Percentiles rank a stretch among this genome's conserved stretches.
Evolutionary conservation across 2,329 filamentous ascomycete species (phyloP).

Genomic region (Volutella citrinella): DNA sequence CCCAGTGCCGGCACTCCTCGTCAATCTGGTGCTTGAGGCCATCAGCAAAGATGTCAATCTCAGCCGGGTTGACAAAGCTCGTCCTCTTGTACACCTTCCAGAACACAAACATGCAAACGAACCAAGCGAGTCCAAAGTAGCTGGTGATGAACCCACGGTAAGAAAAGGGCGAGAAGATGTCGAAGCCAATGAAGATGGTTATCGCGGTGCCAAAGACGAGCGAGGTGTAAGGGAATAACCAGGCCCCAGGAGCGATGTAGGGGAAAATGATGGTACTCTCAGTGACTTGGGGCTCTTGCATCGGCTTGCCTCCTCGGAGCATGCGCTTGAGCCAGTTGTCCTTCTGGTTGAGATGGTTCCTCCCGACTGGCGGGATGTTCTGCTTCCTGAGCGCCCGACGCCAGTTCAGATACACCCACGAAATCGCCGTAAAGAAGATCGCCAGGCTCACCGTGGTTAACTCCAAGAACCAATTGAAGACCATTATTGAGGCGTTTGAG

Average conservation of each 20-base stretch:
- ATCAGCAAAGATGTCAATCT: too few species aligned
- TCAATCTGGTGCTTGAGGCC: too few species aligned
- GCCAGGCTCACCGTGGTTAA: slow-evolving; percentile 6
- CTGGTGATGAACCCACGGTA: slow-evolving; percentile 6
- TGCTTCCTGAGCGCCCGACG: too few species aligned
- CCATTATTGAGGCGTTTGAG: slow-evolving; percentile 5
- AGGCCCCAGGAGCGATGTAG: slow-evolving; percentile 6
- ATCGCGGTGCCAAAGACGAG: slow-evolving; percentile 3
- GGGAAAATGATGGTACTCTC: slow-evolving; percentile 6
- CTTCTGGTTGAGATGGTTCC: too few species aligned
- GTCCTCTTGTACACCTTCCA: slow-evolving; percentile 8
- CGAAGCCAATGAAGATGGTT: slow-evolving; percentile 5
- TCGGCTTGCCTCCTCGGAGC: too few species aligned
- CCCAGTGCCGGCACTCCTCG: too few species aligned
- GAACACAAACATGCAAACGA: slow-evolving; percentile 2
- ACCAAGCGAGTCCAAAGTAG: slow-evolving; percentile 5
- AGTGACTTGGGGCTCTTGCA: slow-evolving; percentile 7
- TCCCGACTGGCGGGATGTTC: too few species aligned
- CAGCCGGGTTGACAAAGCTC: slow-evolving; percentile 5
- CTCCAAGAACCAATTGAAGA: slow-evolving; percentile 6
- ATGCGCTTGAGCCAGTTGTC: too few species aligned
- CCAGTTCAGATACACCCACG: too few species aligned
- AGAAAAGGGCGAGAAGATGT: slow-evolving; percentile 3
- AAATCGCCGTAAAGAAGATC: too few species aligned
- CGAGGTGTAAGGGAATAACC: slow-evolving; percentile 2